Evolutionary conservation across 1,284 basidiomycete species (phyloP).

Genomic region (Cutaneotrichosporon spelunceum): DNA sequence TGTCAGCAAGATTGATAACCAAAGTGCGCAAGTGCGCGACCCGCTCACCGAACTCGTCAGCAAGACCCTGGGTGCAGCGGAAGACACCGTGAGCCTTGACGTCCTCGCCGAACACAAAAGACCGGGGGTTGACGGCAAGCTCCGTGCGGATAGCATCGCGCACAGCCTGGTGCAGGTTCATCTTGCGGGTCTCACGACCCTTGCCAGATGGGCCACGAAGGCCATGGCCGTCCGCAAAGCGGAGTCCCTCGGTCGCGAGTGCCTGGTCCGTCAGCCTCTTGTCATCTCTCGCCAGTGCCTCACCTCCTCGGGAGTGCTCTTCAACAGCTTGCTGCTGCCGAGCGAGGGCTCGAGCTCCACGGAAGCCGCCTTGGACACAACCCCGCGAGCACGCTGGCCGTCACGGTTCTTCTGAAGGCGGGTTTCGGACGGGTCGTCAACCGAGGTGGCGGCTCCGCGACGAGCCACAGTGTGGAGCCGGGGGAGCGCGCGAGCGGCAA

Average conservation of each 20-base stretch:
- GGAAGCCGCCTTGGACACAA: constrained; percentile 6
- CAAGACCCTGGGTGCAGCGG: constrained; percentile 64
- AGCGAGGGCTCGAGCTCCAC: constrained; percentile 36
- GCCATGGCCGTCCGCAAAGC: constrained; percentile 65
- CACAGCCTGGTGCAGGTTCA: constrained; percentile 88
- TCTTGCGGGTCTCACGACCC: constrained; percentile 78
- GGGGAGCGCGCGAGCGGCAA: neutral
- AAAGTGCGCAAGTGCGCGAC: too few relatives aligned
- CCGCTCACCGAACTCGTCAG: constrained; percentile 78
- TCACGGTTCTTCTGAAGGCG: constrained; percentile 11
- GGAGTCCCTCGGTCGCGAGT: constrained; percentile 66
- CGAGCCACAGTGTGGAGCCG: constrained; percentile 1
- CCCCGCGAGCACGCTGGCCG: constrained; percentile 10
- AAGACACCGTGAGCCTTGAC: constrained; percentile 93
- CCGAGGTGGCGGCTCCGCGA: constrained; percentile 13
- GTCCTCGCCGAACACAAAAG: constrained; percentile 90
- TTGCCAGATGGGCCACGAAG: constrained; percentile 57
- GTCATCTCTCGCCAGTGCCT: neutral
- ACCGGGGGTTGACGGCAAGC: constrained; percentile 75
- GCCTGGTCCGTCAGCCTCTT: constrained; percentile 46
- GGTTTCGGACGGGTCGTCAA: constrained; percentile 17
- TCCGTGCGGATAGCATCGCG: constrained; percentile 81
- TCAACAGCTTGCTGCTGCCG: constrained; percentile 36
- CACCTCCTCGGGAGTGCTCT: constrained; percentile 30
- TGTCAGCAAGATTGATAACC: constrained; percentile 1